Conservation (phyloP, 352 stramenopile species). For the Phytopythium sindhum region DNA sequence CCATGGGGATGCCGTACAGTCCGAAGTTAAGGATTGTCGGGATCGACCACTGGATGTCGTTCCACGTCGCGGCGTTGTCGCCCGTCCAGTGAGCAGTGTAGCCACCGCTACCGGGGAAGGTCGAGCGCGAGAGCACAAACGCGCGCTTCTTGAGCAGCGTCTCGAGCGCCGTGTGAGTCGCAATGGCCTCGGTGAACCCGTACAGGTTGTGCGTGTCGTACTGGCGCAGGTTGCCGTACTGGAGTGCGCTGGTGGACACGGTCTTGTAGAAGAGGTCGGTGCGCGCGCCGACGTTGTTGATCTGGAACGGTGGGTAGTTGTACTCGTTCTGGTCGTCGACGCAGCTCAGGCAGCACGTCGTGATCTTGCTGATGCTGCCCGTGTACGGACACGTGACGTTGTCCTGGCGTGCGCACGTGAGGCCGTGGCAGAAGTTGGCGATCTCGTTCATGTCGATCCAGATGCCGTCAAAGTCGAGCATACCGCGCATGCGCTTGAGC, state of each 20-base stretch:
- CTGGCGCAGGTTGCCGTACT: constrained; percentile 50
- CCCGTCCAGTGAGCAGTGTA: constrained; percentile 76
- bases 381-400: constrained; percentile 31
- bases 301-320: constrained; percentile 50
- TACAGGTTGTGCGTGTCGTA: constrained; percentile 86
- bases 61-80: constrained; percentile 76
- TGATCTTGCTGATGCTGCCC: constrained; percentile 28
- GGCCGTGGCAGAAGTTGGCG: constrained; percentile 68
- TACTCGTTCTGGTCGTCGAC: constrained; percentile 40
- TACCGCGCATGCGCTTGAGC: constrained; percentile 50
- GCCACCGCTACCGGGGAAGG: constrained; percentile 56
- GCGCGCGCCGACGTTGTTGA: constrained; percentile 45
- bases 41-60: constrained; percentile 72
- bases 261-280: constrained; percentile 56
- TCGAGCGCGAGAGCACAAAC: constrained; percentile 73
- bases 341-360: constrained; percentile 46
- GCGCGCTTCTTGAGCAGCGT: constrained; percentile 48
- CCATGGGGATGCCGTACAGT: constrained; percentile 79
- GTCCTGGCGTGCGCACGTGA: constrained; percentile 29
- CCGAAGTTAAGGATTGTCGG: constrained; percentile 67
- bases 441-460: constrained; percentile 91
- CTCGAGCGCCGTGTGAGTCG: constrained; percentile 52
- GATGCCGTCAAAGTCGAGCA: constrained; percentile 56
- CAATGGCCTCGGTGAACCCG: constrained; percentile 69
- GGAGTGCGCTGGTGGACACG: constrained; percentile 51